phyloP scores from a whole-genome alignment of 1,284 basidiomycete species.

The Leccinum proliferum region DNA sequence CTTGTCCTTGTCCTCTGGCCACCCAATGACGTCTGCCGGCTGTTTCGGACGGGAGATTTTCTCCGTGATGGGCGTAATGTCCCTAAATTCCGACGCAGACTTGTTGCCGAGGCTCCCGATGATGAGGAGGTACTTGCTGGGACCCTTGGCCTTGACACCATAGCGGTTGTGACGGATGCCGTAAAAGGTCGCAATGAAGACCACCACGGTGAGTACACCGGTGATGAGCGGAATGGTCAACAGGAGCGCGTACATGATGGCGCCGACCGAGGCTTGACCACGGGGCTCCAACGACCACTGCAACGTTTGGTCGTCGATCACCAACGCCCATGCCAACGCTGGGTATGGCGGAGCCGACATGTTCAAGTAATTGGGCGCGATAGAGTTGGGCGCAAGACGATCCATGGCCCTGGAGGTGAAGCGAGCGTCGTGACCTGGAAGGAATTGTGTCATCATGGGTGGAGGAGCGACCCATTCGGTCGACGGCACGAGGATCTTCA shows the following conservation, averaged over 20 bases:
- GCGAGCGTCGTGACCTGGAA: conserved; percentile 81
- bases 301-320: conserved; percentile 73
- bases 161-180: conserved; percentile 92
- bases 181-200: conserved; percentile 96
- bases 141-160: conserved; percentile 67
- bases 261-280: conserved; percentile 74
- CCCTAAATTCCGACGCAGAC: conserved; percentile 58
- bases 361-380: conserved; percentile 83
- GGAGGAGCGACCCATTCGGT: conserved; percentile 62
- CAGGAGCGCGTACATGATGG: conserved; percentile 80
- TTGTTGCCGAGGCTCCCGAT: conserved; percentile 62
- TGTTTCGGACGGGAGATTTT: conserved; percentile 60
- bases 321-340: conserved; percentile 80
- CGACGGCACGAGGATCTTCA: conserved; percentile 74
- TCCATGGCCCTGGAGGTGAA: conserved; percentile 60
- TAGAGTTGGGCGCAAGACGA: conserved; percentile 83
- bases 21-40: conserved; percentile 71
- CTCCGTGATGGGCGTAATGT: conserved; percentile 48
- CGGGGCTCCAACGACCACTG: conserved; percentile 77
- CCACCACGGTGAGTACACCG: conserved; percentile 70
- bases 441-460: conserved; percentile 73
- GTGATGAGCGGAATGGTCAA: conserved; percentile 81
- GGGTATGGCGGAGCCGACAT: conserved; percentile 79
- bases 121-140: conserved; percentile 74
- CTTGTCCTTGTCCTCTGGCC: conserved; percentile 89